Base-by-base conservation (phyloP, 2,329 filamentous ascomycete species). In the Penicillium sp. region DNA sequence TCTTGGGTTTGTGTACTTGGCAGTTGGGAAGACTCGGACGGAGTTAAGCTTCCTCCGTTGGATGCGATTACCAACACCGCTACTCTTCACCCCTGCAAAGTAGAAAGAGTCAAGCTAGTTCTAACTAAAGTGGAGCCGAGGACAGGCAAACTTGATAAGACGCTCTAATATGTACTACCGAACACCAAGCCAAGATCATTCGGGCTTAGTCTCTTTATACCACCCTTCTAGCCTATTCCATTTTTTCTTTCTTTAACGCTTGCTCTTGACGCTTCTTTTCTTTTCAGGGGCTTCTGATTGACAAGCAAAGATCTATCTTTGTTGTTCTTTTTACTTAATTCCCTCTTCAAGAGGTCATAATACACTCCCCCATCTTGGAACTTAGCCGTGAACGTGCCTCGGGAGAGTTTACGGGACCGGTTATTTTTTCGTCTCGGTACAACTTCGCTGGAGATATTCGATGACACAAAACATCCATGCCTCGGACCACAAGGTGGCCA, bases 401-500 rank as follows among this genome's bases (percentile, higher is more conserved):
- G 12, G 12, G 14, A 44, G 41, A 44, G 22, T 44, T 44, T 37
- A 13, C 14, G 18, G 8, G 22, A 28, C 28, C 22, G 13, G 18
- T 13, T 7, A 11, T 18, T 18, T 19, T 9, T 35, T n/a, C n/a
- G 14, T 18, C 34, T 19, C 19, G 41, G 41, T 13, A 28, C n/a
- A 31, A 5, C 22, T 19, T 14, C 27, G 33, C 18, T 44, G 11
- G 19, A 44, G 14, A 37, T 49, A 12, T 27, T 19, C 14, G 27
- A 49, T 46, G 43, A 18, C 19, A 19, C 16, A 34, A 13, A 47
- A 39, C 22, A 22, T n/a, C 14, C 18, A 35, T 19, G 27, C n/a
- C 22, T 54, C 55, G 57, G 58, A 60, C 4, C 55, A 63, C 44
- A 64, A 64, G 37, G 40, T 44, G 37, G 31, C 46, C 2, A 44